Evolutionary conservation across 2,329 filamentous ascomycete genomes (phyloP), one percentile per base, ranked within the genome.

Genomic region (Chrysoporthe deuterocubensis): DNA sequence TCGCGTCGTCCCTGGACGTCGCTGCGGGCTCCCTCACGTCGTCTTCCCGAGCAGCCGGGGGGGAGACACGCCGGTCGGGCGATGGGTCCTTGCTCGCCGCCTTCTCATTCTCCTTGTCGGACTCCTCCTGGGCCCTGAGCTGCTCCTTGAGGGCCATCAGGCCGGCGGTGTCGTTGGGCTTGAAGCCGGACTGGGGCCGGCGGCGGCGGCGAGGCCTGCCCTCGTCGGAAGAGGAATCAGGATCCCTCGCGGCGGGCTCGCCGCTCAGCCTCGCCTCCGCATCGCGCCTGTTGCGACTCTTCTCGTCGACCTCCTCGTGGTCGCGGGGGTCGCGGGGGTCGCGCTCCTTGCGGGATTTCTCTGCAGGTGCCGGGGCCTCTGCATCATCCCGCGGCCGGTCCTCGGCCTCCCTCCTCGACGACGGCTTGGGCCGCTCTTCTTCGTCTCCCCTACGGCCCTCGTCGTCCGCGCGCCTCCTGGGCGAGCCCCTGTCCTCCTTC

Each of bases 141-240:
- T 87, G 80, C 34, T 84, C 81, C 72, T 85, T 85, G 54, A 87
- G 75, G 11, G 82, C 81, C 66, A 79, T 80, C 18, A 88, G 71
- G 18, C 83, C 83, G 42, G 79, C 80, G 2, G 84, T 80, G 71
- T 88, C 82, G 40, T 83, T 87, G 6, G 85, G 85, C 67, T 86
- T 79, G 69, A 88, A 88, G 1, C 77, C 78, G 46, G 76, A 72
- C 16, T 78, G 78, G 46, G 76, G 72, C 18, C 78, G 79, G 34
- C 73, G 73, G 7, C 80, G 79, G 54, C 83, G 80, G 21, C 77
- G 76, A 9, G 73, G 59, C 65, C 78, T 80, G n/a, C 73, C 76
- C 48, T 82, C 78, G 37, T 79, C 80, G 37, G 83, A 81, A 0
- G 76, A 74, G 7, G 78, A 75, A 3, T 83, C 84, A 66, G 79